These are phyloP conservation scores for Setomelanomma holmii DNA, from an alignment of 2,329 filamentous ascomycete species.

Conservation along the genomic window DNA sequence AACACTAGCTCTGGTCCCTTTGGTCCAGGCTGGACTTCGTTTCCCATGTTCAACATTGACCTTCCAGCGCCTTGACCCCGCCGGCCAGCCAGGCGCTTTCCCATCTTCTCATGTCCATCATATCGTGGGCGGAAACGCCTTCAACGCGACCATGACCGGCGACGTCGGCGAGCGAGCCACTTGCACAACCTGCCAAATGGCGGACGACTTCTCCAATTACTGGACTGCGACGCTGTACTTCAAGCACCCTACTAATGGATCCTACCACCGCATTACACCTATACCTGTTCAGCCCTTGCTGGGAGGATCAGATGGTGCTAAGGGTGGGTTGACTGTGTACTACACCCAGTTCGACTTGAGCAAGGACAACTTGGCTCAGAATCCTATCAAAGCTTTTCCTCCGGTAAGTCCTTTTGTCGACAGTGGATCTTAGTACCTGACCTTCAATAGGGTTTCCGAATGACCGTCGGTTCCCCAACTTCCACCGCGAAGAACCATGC, in stretches of 20 bases:
- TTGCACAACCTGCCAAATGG: slow-evolving; percentile 37
- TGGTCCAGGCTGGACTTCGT: slow-evolving; percentile 32
- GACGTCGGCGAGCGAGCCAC: slow-evolving; percentile 29
- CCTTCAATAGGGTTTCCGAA: slow-evolving; percentile 30
- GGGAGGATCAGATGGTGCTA: slow-evolving; percentile 28
- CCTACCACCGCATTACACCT: slow-evolving; percentile 31
- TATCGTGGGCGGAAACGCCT: slow-evolving; percentile 38
- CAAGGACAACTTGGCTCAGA: slow-evolving; percentile 34
- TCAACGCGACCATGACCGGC: slow-evolving; percentile 32
- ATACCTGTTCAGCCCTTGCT: slow-evolving; percentile 32
- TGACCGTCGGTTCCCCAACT: slow-evolving; percentile 41
- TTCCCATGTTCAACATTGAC: slow-evolving; percentile 38
- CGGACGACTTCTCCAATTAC: slow-evolving; percentile 32
- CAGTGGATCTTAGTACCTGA: slow-evolving; percentile 1
- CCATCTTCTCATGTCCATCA: slow-evolving; percentile 36
- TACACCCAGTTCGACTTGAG: slow-evolving; percentile 42
- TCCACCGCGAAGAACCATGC: slow-evolving; percentile 23
- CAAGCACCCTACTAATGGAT: slow-evolving; percentile 34
- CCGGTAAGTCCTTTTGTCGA: slow-evolving; percentile 16
- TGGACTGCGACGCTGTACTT: slow-evolving; percentile 35
- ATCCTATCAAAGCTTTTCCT: slow-evolving; percentile 26
- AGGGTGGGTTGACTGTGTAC: slow-evolving; percentile 37
- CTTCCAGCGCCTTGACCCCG: slow-evolving; percentile 34
- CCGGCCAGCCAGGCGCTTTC: slow-evolving; percentile 25
- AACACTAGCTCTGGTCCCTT: slow-evolving; percentile 23